Evolutionary conservation across 208 protist species (phyloP).

Genomic region (Crithidia acanthocephali): DNA sequence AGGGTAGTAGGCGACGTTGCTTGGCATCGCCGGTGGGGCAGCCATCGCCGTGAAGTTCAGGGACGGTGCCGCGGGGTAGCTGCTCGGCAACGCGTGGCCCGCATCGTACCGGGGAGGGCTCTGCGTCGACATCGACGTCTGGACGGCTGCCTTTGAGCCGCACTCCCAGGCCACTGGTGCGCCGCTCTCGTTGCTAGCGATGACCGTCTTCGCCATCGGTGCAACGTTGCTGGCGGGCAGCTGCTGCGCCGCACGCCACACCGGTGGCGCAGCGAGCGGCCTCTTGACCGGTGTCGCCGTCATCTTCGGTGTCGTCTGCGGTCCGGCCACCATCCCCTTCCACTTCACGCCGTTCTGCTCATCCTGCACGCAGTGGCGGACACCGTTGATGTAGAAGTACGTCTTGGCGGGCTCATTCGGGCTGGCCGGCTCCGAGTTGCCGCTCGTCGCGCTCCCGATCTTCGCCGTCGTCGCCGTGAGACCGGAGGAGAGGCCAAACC

Average conservation of each 20-base stretch:
- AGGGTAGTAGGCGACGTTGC: neutral
- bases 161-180: slow-evolving; percentile 13
- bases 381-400: slow-evolving; percentile 28
- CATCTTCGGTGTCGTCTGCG: neutral
- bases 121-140: neutral
- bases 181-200: slow-evolving; percentile 11
- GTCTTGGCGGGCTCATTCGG: neutral
- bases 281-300: neutral
- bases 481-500: neutral
- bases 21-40: neutral
- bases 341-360: slow-evolving; percentile 8
- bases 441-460: neutral
- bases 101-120: slow-evolving; percentile 19
- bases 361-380: slow-evolving; percentile 17
- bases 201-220: neutral
- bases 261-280: neutral
- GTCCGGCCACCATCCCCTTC: neutral
- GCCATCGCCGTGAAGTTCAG: neutral
- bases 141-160: slow-evolving; percentile 2
- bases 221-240: neutral
- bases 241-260: neutral
- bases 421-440: neutral
- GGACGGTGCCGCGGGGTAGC: neutral
- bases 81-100: neutral
- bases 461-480: slow-evolving; percentile 4